A percentile compares a stretch with the other conserved stretches of the same genome.
These are phyloP conservation scores for Trichoderma simmonsii DNA, from an alignment of 2,329 filamentous ascomycete genomes.

Conservation along the genomic window DNA sequence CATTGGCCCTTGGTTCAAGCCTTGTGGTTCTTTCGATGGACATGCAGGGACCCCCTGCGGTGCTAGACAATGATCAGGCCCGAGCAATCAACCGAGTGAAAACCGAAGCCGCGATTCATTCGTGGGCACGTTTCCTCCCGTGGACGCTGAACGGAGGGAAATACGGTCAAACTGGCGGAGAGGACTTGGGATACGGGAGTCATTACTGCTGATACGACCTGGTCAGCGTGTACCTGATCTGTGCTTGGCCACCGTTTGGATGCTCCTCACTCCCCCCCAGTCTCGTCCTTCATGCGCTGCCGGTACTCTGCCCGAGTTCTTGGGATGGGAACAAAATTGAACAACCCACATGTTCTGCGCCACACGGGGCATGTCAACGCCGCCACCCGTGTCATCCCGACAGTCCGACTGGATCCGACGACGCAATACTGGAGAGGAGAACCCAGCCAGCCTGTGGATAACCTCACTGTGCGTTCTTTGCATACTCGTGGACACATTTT, in stretches of 20 bases:
- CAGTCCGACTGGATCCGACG: slow-evolving; percentile 2
- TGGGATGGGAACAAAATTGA: neutral
- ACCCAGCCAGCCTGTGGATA: neutral
- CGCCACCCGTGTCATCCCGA: slow-evolving; percentile 13
- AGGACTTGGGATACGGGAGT: neutral
- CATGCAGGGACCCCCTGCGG: neutral
- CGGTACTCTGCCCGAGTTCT: neutral
- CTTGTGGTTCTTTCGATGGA: slow-evolving; percentile 1
- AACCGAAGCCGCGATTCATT: slow-evolving; percentile 14
- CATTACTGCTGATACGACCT: neutral
- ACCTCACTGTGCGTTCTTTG: neutral
- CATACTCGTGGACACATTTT: neutral
- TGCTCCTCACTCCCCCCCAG: neutral
- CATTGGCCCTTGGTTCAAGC: neutral
- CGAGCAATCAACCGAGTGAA: slow-evolving; percentile 10
- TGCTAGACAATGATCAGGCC: neutral
- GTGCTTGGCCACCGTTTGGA: neutral
- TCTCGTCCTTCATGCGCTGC: neutral
- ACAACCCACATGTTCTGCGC: neutral
- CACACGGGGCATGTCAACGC: slow-evolving; percentile 8
- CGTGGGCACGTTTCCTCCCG: neutral
- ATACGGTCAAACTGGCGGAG: slow-evolving; percentile 3
- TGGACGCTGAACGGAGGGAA: slow-evolving; percentile 2
- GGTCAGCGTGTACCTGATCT: neutral
- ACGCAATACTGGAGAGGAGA: neutral